Conservation (phyloP, 805 yeast genomes). For the Brettanomyces bruxellensis region DNA sequence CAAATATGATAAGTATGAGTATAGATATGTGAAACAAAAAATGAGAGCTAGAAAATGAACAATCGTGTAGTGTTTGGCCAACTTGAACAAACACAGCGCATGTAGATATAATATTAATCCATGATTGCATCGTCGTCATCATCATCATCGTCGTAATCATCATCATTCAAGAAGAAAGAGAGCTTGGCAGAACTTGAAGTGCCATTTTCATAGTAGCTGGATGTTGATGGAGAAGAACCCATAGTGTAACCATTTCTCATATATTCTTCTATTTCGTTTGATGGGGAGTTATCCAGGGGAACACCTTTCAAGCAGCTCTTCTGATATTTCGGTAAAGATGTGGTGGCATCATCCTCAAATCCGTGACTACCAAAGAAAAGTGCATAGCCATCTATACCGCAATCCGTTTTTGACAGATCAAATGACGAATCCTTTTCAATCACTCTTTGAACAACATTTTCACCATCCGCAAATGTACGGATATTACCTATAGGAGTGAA, state of each 20-base stretch:
- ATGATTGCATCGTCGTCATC: constrained; percentile 12
- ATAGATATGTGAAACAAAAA: neutral
- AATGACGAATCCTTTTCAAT: constrained; percentile 37
- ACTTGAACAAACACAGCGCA: too few relatives aligned
- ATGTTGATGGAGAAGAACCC: constrained; percentile 2
- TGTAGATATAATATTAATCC: neutral
- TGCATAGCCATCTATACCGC: constrained; percentile 30
- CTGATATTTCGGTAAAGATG: neutral
- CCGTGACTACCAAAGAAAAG: constrained; percentile 20
- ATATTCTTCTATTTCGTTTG: constrained; percentile 25
- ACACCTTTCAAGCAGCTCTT: neutral
- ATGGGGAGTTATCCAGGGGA: constrained; percentile 17
- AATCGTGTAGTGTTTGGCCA: too few relatives aligned
- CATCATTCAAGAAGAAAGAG: constrained; percentile 11
- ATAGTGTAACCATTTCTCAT: constrained; percentile 23
- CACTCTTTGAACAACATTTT: constrained; percentile 36
- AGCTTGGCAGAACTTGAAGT: constrained; percentile 3
- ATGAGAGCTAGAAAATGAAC: too few relatives aligned
- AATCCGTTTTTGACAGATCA: constrained; percentile 21
- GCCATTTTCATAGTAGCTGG: constrained; percentile 8
- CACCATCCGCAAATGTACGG: constrained; percentile 31
- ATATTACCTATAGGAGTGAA: constrained; percentile 59
- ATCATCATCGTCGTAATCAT: constrained; percentile 20
- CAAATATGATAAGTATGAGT: neutral
- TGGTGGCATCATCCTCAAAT: constrained; percentile 1